A percentile compares a stretch with the other conserved stretches of the same genome.
These are phyloP conservation scores for Cordyceps militaris DNA, from an alignment of 2,329 filamentous ascomycete genomes.

Conservation along the genomic window DNA sequence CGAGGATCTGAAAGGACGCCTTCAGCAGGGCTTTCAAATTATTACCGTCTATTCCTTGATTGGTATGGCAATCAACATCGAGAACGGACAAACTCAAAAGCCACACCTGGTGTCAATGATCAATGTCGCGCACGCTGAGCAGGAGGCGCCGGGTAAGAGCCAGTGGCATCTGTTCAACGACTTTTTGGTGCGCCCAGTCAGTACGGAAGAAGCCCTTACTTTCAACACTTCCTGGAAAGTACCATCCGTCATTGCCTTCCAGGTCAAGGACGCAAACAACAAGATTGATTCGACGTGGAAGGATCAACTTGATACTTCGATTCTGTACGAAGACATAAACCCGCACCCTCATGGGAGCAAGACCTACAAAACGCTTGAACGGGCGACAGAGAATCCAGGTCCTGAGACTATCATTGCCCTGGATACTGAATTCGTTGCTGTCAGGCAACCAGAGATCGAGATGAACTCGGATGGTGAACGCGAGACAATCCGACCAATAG, in stretches of 20 bases:
- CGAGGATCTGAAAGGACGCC: constrained; percentile 72
- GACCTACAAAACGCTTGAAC: constrained; percentile 54
- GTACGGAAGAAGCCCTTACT: constrained; percentile 73
- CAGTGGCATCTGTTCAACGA: constrained; percentile 98
- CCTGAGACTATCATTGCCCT: constrained; percentile 75
- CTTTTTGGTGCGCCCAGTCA: constrained; percentile 78
- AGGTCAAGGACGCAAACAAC: constrained; percentile 74
- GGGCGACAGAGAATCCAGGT: constrained; percentile 56
- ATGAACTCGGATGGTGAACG: constrained; percentile 91
- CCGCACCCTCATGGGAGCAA: constrained; percentile 33
- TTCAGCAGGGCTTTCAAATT: constrained; percentile 71
- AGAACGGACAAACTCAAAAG: constrained; percentile 76
- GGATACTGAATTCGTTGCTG: constrained; percentile 92
- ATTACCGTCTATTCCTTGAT: constrained; percentile 88
- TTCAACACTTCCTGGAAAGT: constrained; percentile 92
- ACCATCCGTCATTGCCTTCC: constrained; percentile 80
- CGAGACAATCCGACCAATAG: constrained; percentile 84
- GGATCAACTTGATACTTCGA: constrained; percentile 69
- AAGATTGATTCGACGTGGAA: constrained; percentile 83
- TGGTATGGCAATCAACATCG: constrained; percentile 83
- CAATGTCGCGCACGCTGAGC: constrained; percentile 66
- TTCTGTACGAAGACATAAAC: constrained; percentile 68
- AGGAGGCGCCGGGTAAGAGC: constrained; percentile 50
- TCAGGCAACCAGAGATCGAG: constrained; percentile 89
- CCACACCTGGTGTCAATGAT: constrained; percentile 87